phyloP scores from a whole-genome alignment of 768 basidiomycete species.

The Naganishia vaughanmartiniae region DNA sequence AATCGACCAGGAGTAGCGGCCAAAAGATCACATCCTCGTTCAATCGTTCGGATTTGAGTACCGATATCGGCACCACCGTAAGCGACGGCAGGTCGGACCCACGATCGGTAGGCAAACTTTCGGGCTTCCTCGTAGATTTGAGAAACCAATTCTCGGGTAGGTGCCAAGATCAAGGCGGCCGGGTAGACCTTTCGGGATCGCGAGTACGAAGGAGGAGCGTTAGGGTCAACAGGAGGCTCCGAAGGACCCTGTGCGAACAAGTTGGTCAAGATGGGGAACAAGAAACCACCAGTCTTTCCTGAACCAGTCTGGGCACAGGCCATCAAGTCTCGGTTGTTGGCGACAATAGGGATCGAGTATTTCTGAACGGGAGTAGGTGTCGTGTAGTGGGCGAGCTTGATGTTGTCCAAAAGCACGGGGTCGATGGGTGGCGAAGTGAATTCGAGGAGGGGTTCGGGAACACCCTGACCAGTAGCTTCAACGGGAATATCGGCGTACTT shows the following conservation, averaged over 20 bases:
- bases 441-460: constrained; percentile 86
- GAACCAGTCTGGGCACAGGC: constrained; percentile 81
- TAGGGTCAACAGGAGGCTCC: constrained; percentile 61
- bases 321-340: constrained; percentile 61
- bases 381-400: constrained; percentile 83
- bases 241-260: constrained; percentile 80
- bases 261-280: constrained; percentile 96
- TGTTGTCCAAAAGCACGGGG: constrained; percentile 91
- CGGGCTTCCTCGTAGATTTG: constrained; percentile 99
- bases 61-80: constrained; percentile 99
- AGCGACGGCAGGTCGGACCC: constrained; percentile 97
- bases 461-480: constrained; percentile 92
- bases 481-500: constrained; percentile 99
- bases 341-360: constrained; percentile 98
- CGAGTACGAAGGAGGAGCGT: constrained; percentile 56
- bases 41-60: constrained; percentile 85
- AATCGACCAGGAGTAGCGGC: constrained; percentile 96
- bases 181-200: constrained; percentile 88
- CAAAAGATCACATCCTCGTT: constrained; percentile 94
- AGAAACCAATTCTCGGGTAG: constrained; percentile 96
- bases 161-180: constrained; percentile 93
- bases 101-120: constrained; percentile 98
- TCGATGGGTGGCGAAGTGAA: constrained; percentile 90
- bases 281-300: constrained; percentile 97
- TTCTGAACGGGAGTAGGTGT: constrained; percentile 99